Percentiles rank a stretch among this genome's conserved stretches.
Conservation (phyloP, 2,329 filamentous ascomycete species). For the Madurella mycetomatis region DNA sequence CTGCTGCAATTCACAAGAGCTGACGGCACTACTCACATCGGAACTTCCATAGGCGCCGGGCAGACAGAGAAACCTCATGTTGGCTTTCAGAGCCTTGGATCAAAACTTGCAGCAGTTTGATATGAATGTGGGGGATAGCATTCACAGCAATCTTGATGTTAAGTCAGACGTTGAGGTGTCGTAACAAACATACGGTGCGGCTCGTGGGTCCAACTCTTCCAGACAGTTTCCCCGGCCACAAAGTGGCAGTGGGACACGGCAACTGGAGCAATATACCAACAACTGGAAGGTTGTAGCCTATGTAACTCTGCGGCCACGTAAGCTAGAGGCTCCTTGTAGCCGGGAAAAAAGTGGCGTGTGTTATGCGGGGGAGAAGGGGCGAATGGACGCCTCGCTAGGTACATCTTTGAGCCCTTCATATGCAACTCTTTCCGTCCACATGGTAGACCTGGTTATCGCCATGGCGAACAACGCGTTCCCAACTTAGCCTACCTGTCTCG, state of each 20-base stretch:
- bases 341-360: neutral
- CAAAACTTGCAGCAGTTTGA: no score
- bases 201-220: neutral
- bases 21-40: slow-evolving; percentile 37
- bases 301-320: slow-evolving; percentile 9
- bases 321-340: neutral
- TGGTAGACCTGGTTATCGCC: neutral
- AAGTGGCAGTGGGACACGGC: slow-evolving; percentile 17
- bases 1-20: neutral
- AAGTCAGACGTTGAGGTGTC: neutral
- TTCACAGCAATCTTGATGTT: no score
- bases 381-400: neutral
- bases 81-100: neutral
- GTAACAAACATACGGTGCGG: neutral
- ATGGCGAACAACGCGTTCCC: neutral
- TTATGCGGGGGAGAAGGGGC: neutral
- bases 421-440: neutral
- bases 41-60: slow-evolving; percentile 56
- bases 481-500: no score
- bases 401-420: neutral
- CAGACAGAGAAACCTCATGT: slow-evolving; percentile 54
- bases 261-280: slow-evolving; percentile 20
- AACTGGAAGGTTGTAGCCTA: slow-evolving; percentile 4
- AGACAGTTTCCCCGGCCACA: neutral
- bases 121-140: no score